Percentiles rank a stretch among this genome's conserved stretches.
Conservation (phyloP, 352 stramenopile genomes). For the Phytophthora palmivora region DNA sequence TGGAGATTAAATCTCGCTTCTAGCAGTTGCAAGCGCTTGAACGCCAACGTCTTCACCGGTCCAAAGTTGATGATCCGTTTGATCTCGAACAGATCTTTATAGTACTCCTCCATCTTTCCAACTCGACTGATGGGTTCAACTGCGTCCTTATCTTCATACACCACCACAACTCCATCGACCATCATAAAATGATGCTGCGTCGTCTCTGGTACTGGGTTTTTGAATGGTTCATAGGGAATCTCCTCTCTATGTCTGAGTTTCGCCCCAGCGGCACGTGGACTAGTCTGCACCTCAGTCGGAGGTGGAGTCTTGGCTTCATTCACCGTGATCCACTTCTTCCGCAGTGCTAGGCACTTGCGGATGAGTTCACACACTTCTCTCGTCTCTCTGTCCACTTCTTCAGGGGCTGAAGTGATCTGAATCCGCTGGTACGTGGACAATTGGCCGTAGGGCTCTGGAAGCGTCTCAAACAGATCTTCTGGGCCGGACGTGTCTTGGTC, state of each 20-base stretch:
- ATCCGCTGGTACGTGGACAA: slow-evolving; percentile 78
- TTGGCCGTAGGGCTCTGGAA: slow-evolving; percentile 83
- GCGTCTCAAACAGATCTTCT: slow-evolving; percentile 74
- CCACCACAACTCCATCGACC: slow-evolving; percentile 65
- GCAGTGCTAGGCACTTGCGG: slow-evolving; percentile 73
- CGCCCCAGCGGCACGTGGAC: slow-evolving; percentile 40
- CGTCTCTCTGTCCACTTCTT: slow-evolving; percentile 78
- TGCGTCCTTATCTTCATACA: slow-evolving; percentile 46
- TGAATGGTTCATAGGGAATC: slow-evolving; percentile 75
- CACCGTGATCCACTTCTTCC: slow-evolving; percentile 75
- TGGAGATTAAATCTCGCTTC: slow-evolving; percentile 97
- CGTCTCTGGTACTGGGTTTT: slow-evolving; percentile 44
- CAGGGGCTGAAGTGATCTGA: slow-evolving; percentile 69
- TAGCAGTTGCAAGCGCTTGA: slow-evolving; percentile 90
- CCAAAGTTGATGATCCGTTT: slow-evolving; percentile 90
- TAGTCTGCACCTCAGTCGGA: slow-evolving; percentile 33
- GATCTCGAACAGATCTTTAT: slow-evolving; percentile 79
- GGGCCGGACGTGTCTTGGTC: slow-evolving; percentile 21
- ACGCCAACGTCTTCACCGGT: slow-evolving; percentile 88
- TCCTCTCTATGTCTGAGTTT: slow-evolving; percentile 76
- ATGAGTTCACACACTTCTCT: slow-evolving; percentile 83
- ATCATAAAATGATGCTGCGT: slow-evolving; percentile 63
- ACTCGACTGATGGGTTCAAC: slow-evolving; percentile 48
- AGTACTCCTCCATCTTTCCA: slow-evolving; percentile 65
- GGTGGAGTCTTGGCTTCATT: slow-evolving; percentile 43